Base-by-base conservation (phyloP, 495 filamentous ascomycete genomes). In the Penicillium robsamsonii region DNA sequence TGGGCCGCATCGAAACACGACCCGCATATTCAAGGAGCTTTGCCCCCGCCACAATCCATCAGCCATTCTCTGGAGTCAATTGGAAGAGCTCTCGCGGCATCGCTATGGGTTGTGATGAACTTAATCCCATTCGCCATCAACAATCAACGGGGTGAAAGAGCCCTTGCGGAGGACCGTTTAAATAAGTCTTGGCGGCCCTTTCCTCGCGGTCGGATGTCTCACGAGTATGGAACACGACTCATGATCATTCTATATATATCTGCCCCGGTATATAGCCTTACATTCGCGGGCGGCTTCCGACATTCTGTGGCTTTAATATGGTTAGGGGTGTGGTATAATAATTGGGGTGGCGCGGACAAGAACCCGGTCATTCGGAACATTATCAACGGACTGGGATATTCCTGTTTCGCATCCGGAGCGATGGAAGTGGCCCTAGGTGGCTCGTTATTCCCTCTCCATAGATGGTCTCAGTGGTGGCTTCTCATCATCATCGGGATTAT, bases 181-280 rank as follows among this genome's bases (percentile, higher is more conserved):
- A 76, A 76, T 54, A 74, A 73, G 43, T 72, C 73, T 5, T 76
- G 75, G 73, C 64, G 73, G 9, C 62, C 70, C 0, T 20, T 76
- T 24, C 69, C 70, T 3, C 43, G 69, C 0, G 46, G 46, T 9
- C 63, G 70, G 1, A 44, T 74, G 6, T 54, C 58, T 7, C 30
- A 46, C 0, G 9, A 46, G 1, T 52, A 69, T 18, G 71, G 70
- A 2, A 55, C 46, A 43, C 15, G n/a, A 3, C 33, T 56, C 2
- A 64, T 70, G 59, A 27, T 50, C 13, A 17, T 27, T n/a, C 17
- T 63, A 1, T 63, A 64, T n/a, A n/a, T 54, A 2, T 13, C 64
- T 0, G 57, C 65, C 0, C 15, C 64, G 12, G 7, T 50, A 1
- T 27, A 40, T 2, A 65, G 67, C 43, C 3, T 57, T 3, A 22